phyloP scores from a whole-genome alignment of 768 basidiomycete species.

The Trametes villosa region DNA sequence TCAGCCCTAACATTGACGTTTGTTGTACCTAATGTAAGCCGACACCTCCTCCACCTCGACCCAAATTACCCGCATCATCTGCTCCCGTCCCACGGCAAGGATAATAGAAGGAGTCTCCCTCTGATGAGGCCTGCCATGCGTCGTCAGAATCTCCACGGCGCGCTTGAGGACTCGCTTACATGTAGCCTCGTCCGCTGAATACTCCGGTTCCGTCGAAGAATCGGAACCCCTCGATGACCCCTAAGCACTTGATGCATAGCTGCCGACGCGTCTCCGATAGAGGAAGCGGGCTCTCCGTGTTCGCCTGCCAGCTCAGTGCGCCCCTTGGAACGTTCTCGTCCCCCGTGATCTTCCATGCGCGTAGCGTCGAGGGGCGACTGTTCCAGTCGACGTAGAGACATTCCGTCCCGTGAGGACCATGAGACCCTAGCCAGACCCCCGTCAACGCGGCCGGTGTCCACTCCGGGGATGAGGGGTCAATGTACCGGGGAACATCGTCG shows the following conservation, averaged over 20 bases:
- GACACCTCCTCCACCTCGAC: slow-evolving; percentile 14
- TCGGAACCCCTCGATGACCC: background rate
- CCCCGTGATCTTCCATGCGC: slow-evolving; percentile 24
- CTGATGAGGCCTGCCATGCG: slow-evolving; percentile 13
- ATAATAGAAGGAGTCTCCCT: background rate
- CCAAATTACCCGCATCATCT: slow-evolving; percentile 12
- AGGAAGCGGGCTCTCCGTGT: background rate
- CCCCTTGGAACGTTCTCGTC: slow-evolving; percentile 29
- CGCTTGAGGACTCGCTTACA: background rate
- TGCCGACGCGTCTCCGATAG: background rate
- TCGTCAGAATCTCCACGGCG: background rate
- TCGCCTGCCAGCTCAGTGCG: slow-evolving; percentile 18
- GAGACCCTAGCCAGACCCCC: slow-evolving; percentile 25
- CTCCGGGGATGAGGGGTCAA: background rate
- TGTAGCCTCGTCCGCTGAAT: slow-evolving; percentile 20
- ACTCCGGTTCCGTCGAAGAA: slow-evolving; percentile 17
- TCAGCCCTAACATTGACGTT: background rate
- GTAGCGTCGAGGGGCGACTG: background rate
- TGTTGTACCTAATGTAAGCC: slow-evolving; percentile 11
- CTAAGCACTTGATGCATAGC: background rate
- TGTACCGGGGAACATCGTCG: background rate
- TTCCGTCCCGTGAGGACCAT: slow-evolving; percentile 27
- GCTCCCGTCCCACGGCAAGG: slow-evolving; percentile 10
- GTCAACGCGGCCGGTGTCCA: slow-evolving; percentile 12
- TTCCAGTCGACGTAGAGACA: slow-evolving; percentile 17